Conservation (phyloP, 73 alveolate genomes). For the Paramecium biaurelia region DNA sequence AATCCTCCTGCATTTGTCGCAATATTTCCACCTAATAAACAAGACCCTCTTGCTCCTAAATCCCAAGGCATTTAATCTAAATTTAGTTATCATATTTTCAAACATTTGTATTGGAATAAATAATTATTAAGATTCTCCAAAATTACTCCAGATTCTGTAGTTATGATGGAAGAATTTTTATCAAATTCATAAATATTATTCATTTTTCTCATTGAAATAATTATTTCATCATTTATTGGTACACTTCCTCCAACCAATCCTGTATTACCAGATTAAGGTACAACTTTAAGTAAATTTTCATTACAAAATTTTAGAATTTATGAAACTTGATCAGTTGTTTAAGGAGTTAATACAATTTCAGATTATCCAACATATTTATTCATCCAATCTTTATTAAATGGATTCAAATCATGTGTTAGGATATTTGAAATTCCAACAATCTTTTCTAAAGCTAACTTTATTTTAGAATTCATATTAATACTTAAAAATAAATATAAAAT, state of each 20-base stretch:
- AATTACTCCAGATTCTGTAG: constrained; percentile 82
- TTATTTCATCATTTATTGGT: constrained; percentile 84
- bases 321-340: constrained; percentile 68
- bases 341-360: constrained; percentile 77
- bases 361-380: constrained; percentile 70
- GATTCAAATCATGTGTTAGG: constrained; percentile 30
- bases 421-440: not conserved
- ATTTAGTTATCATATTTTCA: not conserved
- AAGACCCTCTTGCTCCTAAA: constrained; percentile 92
- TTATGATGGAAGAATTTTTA: constrained; percentile 67
- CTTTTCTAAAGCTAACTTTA: not conserved
- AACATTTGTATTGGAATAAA: constrained; percentile 50
- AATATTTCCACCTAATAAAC: constrained; percentile 90
- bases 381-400: constrained; percentile 79
- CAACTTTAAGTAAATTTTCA: constrained; percentile 73
- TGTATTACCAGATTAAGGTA: constrained; percentile 93
- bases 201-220: constrained; percentile 70
- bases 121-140: constrained; percentile 69
- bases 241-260: constrained; percentile 88
- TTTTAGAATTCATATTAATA: not conserved
- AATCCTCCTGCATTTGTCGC: constrained; percentile 95
- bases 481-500: not conserved
- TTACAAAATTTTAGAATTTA: constrained; percentile 73
- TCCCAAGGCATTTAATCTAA: constrained; percentile 78
- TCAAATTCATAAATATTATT: constrained; percentile 76